Percentiles rank a stretch among this genome's conserved stretches.
Conservation (phyloP, 2,329 filamentous ascomycete genomes). For the Cryphonectria parasitica region DNA sequence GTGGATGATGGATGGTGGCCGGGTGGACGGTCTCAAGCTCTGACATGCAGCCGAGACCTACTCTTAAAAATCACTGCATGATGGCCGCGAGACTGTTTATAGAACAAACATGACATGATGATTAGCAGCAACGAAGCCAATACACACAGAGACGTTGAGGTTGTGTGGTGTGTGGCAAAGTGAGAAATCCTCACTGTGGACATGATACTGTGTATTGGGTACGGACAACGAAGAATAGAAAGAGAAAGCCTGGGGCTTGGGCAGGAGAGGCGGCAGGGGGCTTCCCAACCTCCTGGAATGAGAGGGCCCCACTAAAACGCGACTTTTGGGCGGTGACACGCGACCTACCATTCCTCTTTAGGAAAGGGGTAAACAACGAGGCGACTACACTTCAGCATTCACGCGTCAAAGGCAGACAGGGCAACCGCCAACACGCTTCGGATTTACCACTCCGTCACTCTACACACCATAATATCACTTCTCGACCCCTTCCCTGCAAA, state of each 20-base stretch:
- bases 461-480: neutral
- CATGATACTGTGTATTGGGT: constrained; percentile 6
- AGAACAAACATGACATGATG: neutral
- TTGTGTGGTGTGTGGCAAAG: constrained; percentile 7
- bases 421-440: neutral
- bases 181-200: neutral
- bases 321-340: constrained; percentile 24
- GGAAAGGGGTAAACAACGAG: constrained; percentile 31
- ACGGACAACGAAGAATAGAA: neutral
- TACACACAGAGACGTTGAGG: neutral
- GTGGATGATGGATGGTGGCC: constrained; percentile 7
- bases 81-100: constrained; percentile 10
- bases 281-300: constrained; percentile 4
- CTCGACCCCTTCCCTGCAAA: constrained; percentile 11
- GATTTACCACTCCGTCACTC: constrained; percentile 4
- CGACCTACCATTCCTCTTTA: constrained; percentile 17
- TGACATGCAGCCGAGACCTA: constrained; percentile 23
- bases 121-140: neutral
- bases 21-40: constrained; percentile 23
- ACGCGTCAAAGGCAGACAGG: constrained; percentile 1
- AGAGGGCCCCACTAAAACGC: constrained; percentile 23
- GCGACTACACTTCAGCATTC: constrained; percentile 23
- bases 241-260: neutral
- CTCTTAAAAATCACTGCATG: constrained; percentile 8
- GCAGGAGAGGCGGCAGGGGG: constrained; percentile 13